phyloP scores from a whole-genome alignment of 306 rosid species.

The Oxytropis ochrocephala region DNA sequence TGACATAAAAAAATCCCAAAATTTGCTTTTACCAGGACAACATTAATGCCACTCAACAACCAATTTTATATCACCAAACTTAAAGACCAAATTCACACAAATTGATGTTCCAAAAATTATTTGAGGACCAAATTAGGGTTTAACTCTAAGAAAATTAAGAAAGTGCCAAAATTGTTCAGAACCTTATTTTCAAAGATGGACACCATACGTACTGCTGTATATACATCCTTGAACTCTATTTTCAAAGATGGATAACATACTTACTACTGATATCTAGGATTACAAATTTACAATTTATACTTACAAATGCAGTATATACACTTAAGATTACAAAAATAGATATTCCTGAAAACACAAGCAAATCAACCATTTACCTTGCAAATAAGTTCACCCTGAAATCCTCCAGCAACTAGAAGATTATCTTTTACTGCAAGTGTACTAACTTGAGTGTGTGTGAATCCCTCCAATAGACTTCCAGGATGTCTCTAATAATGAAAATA shows the following conservation, averaged over 20 bases:
- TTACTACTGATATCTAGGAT: background rate
- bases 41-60: background rate
- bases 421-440: constrained; percentile 83
- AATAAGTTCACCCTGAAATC: constrained; percentile 86
- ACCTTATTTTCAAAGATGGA: background rate
- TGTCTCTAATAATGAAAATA: constrained; percentile 45
- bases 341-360: background rate
- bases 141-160: background rate
- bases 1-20: background rate
- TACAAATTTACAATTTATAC: background rate
- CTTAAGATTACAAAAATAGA: background rate
- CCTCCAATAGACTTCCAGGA: constrained; percentile 76
- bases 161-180: background rate
- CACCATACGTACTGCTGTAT: background rate
- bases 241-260: too few species aligned
- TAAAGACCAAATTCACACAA: background rate
- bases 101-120: background rate
- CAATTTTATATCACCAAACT: background rate
- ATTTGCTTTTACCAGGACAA: background rate
- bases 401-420: constrained; percentile 75
- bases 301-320: background rate
- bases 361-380: constrained; percentile 51
- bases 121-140: background rate
- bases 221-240: too few species aligned
- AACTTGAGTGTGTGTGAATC: constrained; percentile 66